Base-by-base conservation (phyloP, 805 yeast species). In the Metschnikowia gelsemii region DNA sequence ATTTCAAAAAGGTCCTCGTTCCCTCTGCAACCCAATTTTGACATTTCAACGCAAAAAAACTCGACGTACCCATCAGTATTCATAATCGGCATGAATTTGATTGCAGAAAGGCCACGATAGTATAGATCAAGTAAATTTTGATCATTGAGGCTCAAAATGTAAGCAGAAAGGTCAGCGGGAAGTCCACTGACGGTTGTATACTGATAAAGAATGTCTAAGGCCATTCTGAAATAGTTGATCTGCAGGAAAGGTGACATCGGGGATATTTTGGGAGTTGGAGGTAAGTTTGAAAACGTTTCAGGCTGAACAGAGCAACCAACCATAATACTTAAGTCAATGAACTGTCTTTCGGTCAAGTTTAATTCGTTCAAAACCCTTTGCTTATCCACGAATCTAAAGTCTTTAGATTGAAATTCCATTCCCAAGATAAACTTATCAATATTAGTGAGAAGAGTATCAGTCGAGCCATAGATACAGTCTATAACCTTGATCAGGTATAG, bases 381-480 rank as follows among this genome's bases (percentile, higher is more conserved):
- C 51, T 75, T 79, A 48, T 81, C 86, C 32, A 89, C 68, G 57
- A 73, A 85, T 52, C 83, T 73, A 57, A 88, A 85, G 47, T 78
- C 85, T 49, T 75, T 76, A 25, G 73, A 69, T 40, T 73, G 78
- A 47, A 80, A 75, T 46, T 86, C 95, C 72, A 89, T 74, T 14
- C 84, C 78, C 36, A 82, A 62, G 42, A 91, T 82, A 44, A 89
- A 79, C 50, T 78, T 83, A 43, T 87, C 93, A 20, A 84, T 73
- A 13, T 67, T 61, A 18, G 76, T 74, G 58, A 91, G 66, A 32
- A 90, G 65, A 27, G 81, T 72, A 54, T 93, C 98, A 1, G 89
- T 82, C 6, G 96, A 82, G 0, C 96, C 96, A 62, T 80, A 86
- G 26, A 90, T 79, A 4, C 84, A 80, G 59, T 90, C 89, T 37